phyloP scores from a whole-genome alignment of 805 yeast species.

The Lipomyces lipofer region DNA sequence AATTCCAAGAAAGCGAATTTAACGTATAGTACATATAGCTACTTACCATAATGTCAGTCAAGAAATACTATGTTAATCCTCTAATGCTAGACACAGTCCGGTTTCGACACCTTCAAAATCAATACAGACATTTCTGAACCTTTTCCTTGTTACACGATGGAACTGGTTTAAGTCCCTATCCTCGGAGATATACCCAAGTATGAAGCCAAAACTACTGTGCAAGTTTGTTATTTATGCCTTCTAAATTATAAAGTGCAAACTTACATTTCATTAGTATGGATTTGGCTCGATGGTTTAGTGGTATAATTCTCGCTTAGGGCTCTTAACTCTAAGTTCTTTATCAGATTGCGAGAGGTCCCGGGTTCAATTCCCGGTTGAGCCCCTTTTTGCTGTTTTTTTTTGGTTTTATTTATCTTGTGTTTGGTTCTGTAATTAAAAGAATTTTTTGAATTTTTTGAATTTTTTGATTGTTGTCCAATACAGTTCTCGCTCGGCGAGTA shows the following conservation, averaged over 20 bases:
- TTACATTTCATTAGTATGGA: background rate
- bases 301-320: constrained; percentile 43
- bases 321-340: constrained; percentile 34
- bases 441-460: too few relatives aligned
- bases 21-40: too few relatives aligned
- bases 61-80: too few relatives aligned
- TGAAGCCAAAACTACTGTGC: background rate
- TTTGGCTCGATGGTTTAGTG: constrained; percentile 42
- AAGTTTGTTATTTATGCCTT: background rate
- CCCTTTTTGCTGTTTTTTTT: constrained; percentile 35
- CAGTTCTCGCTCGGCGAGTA: too few relatives aligned
- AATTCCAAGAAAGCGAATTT: too few relatives aligned
- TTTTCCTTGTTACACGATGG: too few relatives aligned
- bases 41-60: too few relatives aligned
- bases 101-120: too few relatives aligned
- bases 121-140: too few relatives aligned
- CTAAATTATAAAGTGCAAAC: background rate
- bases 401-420: background rate
- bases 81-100: too few relatives aligned
- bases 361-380: constrained; percentile 44
- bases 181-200: background rate
- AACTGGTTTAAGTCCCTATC: background rate
- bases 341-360: constrained; percentile 42
- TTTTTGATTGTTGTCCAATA: too few relatives aligned
- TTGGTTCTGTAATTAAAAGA: too few relatives aligned